Percentiles rank a stretch among this genome's conserved stretches.
Evolutionary conservation across 1,139 yeast species (phyloP).

Genomic region (Yueomyces sp.): DNA sequence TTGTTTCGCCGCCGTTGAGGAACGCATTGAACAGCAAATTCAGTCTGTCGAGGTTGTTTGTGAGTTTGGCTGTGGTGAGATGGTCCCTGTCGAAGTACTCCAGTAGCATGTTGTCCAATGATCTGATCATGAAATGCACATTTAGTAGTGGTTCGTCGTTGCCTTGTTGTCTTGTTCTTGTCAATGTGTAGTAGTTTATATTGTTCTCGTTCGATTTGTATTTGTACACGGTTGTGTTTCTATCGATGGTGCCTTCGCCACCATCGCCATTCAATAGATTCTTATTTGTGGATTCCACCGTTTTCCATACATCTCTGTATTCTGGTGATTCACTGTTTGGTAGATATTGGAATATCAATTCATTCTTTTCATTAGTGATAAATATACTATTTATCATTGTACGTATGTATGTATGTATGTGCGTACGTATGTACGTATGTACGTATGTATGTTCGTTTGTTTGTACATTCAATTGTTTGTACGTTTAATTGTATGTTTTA

Average conservation of each 20-base stretch:
- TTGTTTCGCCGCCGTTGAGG: conserved; percentile 68
- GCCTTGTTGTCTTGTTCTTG: too few species aligned
- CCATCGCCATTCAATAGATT: neutral
- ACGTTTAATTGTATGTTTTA: too few species aligned
- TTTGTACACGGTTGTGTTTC: conserved; percentile 13
- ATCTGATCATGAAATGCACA: too few species aligned
- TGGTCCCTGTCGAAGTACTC: conserved; percentile 21
- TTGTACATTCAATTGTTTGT: too few species aligned
- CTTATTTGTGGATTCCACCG: neutral
- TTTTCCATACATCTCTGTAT: conserved; percentile 12
- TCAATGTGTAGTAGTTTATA: conserved; percentile 17
- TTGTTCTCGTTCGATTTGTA: conserved; percentile 11
- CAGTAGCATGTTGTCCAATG: conserved; percentile 5
- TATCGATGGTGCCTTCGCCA: conserved; percentile 7
- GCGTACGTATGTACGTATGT: too few species aligned
- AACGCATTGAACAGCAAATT: conserved; percentile 26
- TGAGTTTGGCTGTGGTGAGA: conserved; percentile 14
- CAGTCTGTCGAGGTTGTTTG: conserved; percentile 20
- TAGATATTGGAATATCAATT: conserved; percentile 18
- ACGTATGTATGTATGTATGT: too few species aligned
- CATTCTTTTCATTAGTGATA: conserved; percentile 16
- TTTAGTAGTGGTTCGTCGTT: too few species aligned
- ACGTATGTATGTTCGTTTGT: too few species aligned
- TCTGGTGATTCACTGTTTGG: conserved; percentile 18
- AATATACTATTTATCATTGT: conserved; percentile 19